phyloP scores from a whole-genome alignment of 2,329 filamentous ascomycete species.

The Laburnicola sp. region DNA sequence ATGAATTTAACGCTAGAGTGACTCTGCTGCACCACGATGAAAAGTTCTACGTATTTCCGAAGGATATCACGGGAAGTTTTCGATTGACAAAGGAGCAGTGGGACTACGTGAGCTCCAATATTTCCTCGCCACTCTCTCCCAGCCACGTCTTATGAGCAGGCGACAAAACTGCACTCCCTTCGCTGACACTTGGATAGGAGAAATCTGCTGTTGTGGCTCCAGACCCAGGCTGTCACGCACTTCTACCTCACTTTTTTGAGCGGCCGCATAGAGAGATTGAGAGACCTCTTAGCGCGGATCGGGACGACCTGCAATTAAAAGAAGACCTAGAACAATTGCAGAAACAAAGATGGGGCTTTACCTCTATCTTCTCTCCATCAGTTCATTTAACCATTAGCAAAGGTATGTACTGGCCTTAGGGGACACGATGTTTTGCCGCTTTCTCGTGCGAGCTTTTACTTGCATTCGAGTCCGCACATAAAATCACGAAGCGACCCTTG shows the following conservation, averaged over 20 bases:
- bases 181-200: not conserved
- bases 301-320: too few relatives aligned
- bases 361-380: not conserved
- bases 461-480: too few relatives aligned
- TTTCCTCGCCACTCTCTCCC: not conserved
- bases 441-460: too few relatives aligned
- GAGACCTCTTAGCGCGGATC: not conserved
- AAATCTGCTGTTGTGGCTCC: not conserved
- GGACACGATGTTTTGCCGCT: too few relatives aligned
- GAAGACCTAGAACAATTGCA: not conserved
- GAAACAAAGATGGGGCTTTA: not conserved
- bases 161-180: too few relatives aligned
- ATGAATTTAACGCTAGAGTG: conserved; percentile 19
- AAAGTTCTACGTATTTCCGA: conserved; percentile 18
- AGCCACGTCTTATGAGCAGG: too few relatives aligned
- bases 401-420: too few relatives aligned
- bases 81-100: conserved; percentile 23
- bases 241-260: not conserved
- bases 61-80: conserved; percentile 19
- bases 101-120: conserved; percentile 13
- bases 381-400: too few relatives aligned
- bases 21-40: conserved; percentile 27
- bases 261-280: not conserved
- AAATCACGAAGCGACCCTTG: too few relatives aligned
- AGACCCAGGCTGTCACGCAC: too few relatives aligned